Evolutionary conservation across 2,329 filamentous ascomycete species (phyloP), one percentile per base, ranked within the genome.

Genomic region (Ustilaginoidea virens): DNA sequence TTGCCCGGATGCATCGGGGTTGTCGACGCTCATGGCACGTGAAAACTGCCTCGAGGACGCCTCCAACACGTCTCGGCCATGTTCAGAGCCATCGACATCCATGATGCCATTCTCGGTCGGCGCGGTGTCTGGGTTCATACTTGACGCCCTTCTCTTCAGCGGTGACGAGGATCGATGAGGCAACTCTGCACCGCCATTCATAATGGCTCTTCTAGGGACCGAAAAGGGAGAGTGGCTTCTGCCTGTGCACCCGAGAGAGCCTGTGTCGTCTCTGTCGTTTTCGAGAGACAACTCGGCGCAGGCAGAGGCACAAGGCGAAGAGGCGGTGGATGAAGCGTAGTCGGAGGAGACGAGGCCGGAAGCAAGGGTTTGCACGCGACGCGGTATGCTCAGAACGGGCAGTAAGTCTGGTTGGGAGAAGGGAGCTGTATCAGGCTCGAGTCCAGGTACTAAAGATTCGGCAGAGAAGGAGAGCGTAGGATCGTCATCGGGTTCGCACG

Each of bases 161-260:
- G 72, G 72, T 13, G 72, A 77, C 17, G 71, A 74, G 13, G 72
- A 72, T 40, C 72, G 63, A 25, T 74, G 64, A 33, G 65, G 60
- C 15, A 61, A 45, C 36, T 74, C 66, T 39, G 62, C 57, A 49
- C 69, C 65, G 38, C 64, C 69, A 37, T 67, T 66, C 66, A 74
- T 73, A 34, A 74, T 61, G 39, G 58, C 62, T 37, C 66, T 59
- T 40, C 61, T 60, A 20, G 62, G 55, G 28, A 60, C 51, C 36
- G 60, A 57, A 39, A 63, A 58, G 20, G 69, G 65, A 32, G 69
- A 71, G 46, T 61, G 59, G 48, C 58, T 63, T 46, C 62, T 56
- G 33, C 51, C 50, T 37, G 45, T 39, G 39, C 36, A 44, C 30
- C 51, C 49, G 28, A 52, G 52, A 39, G 57, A 41, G 42, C 51